Evolutionary conservation across 345 rosid species (phyloP), one percentile per base, ranked within the genome.

Genomic region (Mallotus nudiflorus): DNA sequence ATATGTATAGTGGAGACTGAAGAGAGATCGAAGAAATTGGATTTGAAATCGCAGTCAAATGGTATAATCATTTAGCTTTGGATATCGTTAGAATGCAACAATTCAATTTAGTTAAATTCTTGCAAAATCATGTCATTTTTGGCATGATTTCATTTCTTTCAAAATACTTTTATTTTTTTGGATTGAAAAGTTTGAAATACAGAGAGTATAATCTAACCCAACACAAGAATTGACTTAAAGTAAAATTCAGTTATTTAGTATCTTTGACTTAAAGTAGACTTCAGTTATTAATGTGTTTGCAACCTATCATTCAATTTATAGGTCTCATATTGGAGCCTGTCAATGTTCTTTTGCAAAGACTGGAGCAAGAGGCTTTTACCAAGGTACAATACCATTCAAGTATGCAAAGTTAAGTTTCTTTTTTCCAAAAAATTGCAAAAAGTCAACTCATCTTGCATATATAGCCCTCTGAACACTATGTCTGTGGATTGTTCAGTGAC

Each of bases 321-420:
- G 98, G 86, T 80, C 95, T 91, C 72, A 76, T 82, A 25, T 69
- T 39, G 40, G 96, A 94, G 61, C 75, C 98, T 2, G 52, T 94
- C 73, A 77, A 72, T 72, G 85, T 85, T 81, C 91, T 94, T 33
- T 69, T 94, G 75, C 83, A 88, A 75, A 83, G 76, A 82, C 28
- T 77, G 69, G 97, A 94, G 75, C 88, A 83, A 68, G 90, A 90
- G 73, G 92, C 89, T 72, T 88, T 94, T 59, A 69, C 84, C 52
- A 90, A 85, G 98, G 98, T 92, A 69, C 33, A 22, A 27, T 39
- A n/a, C n/a, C n/a, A n/a, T n/a, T n/a, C n/a, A n/a, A n/a, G n/a
- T n/a, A n/a, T n/a, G n/a, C n/a, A n/a, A n/a, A n/a, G n/a, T n/a
- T n/a, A n/a, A n/a, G n/a, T n/a, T n/a, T n/a, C n/a, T n/a, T n/a